Evolutionary conservation across 208 protist species (phyloP).

Genomic region (Acanthamoeba royreba): DNA sequence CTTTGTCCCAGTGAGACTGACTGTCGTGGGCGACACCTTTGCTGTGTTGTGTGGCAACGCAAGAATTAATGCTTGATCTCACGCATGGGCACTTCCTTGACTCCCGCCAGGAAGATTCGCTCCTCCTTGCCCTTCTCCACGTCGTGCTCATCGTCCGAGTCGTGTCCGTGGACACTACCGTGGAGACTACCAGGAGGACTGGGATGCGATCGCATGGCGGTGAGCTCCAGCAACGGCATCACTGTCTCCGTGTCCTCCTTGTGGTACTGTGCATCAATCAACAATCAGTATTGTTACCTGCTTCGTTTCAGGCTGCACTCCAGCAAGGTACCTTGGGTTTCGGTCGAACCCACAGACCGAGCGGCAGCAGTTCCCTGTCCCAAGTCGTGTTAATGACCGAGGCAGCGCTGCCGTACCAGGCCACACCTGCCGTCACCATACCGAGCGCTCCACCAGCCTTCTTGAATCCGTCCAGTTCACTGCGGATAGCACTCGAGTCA

Average conservation of each 20-base stretch:
- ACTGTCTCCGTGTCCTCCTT: not conserved
- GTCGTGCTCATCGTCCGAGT: not conserved
- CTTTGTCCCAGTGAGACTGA: no score
- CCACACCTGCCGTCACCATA: not conserved
- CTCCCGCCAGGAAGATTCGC: not conserved
- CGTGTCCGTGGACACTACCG: no score
- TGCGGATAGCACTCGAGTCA: not conserved
- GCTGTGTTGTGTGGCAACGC: not conserved
- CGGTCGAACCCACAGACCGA: constrained; percentile 22
- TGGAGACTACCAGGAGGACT: no score
- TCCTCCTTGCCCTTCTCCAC: not conserved
- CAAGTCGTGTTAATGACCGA: constrained; percentile 14
- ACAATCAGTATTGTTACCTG: not conserved
- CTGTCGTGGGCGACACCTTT: no score
- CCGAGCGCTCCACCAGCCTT: not conserved
- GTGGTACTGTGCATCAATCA: not conserved
- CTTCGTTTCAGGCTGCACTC: not conserved
- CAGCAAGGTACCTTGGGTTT: not conserved
- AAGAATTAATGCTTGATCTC: not conserved
- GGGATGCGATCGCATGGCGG: not conserved
- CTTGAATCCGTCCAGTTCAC: not conserved
- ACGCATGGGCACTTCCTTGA: not conserved
- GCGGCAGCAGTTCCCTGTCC: not conserved
- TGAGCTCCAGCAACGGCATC: not conserved
- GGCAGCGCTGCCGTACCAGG: constrained; percentile 27